Conservation (phyloP, 257 asterid genomes). For the Fraxinus americana region DNA sequence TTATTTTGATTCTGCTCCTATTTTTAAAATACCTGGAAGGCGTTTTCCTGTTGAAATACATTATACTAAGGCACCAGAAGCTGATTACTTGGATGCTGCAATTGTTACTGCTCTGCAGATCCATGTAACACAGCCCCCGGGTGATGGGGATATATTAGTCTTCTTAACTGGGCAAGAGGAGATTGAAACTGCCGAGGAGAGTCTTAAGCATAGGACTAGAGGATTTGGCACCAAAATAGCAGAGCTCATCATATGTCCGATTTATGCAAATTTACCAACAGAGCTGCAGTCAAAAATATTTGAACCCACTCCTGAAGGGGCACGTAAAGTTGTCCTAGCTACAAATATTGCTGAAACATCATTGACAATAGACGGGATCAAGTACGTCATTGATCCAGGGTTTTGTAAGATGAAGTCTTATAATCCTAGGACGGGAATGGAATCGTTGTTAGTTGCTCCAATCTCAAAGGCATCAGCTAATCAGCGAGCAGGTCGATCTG, state of each 20-base stretch:
- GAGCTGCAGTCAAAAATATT: conserved; percentile 69
- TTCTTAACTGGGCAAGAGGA: conserved; percentile 83
- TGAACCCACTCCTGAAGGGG: conserved; percentile 74
- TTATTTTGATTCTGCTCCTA: conserved; percentile 70
- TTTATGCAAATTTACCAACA: conserved; percentile 68
- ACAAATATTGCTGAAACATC: conserved; percentile 88
- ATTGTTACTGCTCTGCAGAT: conserved; percentile 87
- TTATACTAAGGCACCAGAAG: conserved; percentile 94
- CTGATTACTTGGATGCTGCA: conserved; percentile 95
- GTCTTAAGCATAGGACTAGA: conserved; percentile 64
- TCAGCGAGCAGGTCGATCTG: conserved; percentile 97
- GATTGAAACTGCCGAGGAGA: conserved; percentile 67
- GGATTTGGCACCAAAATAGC: conserved; percentile 72
- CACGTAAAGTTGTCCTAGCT: conserved; percentile 69
- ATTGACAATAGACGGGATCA: conserved; percentile 92
- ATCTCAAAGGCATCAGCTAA: conserved; percentile 94
- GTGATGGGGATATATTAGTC: conserved; percentile 87
- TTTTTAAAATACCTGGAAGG: conserved; percentile 88
- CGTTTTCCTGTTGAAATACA: conserved; percentile 91
- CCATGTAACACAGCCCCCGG: conserved; percentile 83
- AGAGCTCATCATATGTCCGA: conserved; percentile 68
- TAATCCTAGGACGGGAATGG: conserved; percentile 95
- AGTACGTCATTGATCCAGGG: conserved; percentile 95
- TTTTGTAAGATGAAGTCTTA: conserved; percentile 91
- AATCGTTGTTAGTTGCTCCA: conserved; percentile 73